A percentile compares a stretch with the other conserved stretches of the same genome.
Evolutionary conservation across 169 alveolate genomes (phyloP).

Genomic region (Plasmodium gaboni): DNA sequence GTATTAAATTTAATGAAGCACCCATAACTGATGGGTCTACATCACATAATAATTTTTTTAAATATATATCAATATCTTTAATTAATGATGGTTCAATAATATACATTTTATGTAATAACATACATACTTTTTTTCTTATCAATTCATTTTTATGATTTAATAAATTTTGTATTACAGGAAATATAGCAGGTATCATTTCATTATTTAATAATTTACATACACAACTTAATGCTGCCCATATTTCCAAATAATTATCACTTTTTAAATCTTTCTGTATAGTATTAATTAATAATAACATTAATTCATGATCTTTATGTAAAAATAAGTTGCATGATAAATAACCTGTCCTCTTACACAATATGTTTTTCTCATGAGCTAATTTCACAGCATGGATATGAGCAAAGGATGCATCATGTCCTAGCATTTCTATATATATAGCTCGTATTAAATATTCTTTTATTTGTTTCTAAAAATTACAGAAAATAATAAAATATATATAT

Average conservation of each 20-base stretch:
- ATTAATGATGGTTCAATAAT: slow-evolving; percentile 83
- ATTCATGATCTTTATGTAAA: slow-evolving; percentile 90
- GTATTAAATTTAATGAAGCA: slow-evolving; percentile 90
- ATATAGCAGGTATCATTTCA: slow-evolving; percentile 92
- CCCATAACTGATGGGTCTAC: slow-evolving; percentile 96
- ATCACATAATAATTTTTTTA: slow-evolving; percentile 93
- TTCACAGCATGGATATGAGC: slow-evolving; percentile 95
- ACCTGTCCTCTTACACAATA: slow-evolving; percentile 90
- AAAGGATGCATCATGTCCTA: slow-evolving; percentile 96
- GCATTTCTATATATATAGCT: slow-evolving; percentile 96
- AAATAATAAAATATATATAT: not conserved
- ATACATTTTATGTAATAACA: slow-evolving; percentile 91
- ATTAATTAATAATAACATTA: slow-evolving; percentile 93
- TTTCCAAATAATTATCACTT: slow-evolving; percentile 92
- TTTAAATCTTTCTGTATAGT: slow-evolving; percentile 94
- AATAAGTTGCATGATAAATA: slow-evolving; percentile 93
- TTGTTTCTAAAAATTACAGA: slow-evolving; percentile 66
- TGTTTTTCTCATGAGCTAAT: slow-evolving; percentile 91
- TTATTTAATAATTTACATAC: slow-evolving; percentile 91
- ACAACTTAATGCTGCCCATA: slow-evolving; percentile 92
- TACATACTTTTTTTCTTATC: slow-evolving; percentile 94
- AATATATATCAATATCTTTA: slow-evolving; percentile 85
- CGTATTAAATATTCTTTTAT: slow-evolving; percentile 91
- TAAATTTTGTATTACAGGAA: slow-evolving; percentile 89
- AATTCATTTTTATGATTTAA: slow-evolving; percentile 89